These are phyloP conservation scores for Solanum clarkiae DNA, from an alignment of 257 asterid species.

Conservation along the genomic window DNA sequence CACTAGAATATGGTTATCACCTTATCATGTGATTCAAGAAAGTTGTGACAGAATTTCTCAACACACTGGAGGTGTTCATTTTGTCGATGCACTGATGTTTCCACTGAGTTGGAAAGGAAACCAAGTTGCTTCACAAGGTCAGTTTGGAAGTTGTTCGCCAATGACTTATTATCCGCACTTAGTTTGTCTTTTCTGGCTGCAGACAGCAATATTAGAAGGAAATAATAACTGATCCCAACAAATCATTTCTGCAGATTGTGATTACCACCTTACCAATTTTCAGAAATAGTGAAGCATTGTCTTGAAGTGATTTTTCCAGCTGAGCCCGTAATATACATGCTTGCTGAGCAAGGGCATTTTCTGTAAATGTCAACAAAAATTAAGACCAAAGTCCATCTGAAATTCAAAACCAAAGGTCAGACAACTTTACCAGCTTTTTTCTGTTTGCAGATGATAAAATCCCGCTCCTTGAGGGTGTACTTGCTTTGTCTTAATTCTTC, in stretches of 20 bases:
- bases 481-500: conserved; percentile 41
- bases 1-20: conserved; percentile 12
- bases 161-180: conserved; percentile 52
- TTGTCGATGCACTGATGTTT: conserved; percentile 49
- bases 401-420: neutral
- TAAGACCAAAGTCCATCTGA: neutral
- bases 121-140: conserved; percentile 53
- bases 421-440: conserved; percentile 46
- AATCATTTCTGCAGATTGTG: neutral
- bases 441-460: conserved; percentile 62
- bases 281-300: conserved; percentile 45
- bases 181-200: conserved; percentile 72
- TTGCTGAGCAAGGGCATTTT: conserved; percentile 74
- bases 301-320: conserved; percentile 61
- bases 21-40: conserved; percentile 58
- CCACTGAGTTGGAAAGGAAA: conserved; percentile 44
- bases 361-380: conserved; percentile 11
- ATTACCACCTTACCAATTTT: conserved; percentile 43
- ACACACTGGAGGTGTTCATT: conserved; percentile 52
- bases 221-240: neutral
- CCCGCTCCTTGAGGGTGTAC: conserved; percentile 59
- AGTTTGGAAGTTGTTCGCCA: conserved; percentile 45
- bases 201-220: neutral
- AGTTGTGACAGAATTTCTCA: conserved; percentile 48
- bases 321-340: conserved; percentile 72